A percentile compares a stretch with the other conserved stretches of the same genome.
phyloP scores from a whole-genome alignment of 805 yeast species.

The Kockiozyma suomiensis region DNA sequence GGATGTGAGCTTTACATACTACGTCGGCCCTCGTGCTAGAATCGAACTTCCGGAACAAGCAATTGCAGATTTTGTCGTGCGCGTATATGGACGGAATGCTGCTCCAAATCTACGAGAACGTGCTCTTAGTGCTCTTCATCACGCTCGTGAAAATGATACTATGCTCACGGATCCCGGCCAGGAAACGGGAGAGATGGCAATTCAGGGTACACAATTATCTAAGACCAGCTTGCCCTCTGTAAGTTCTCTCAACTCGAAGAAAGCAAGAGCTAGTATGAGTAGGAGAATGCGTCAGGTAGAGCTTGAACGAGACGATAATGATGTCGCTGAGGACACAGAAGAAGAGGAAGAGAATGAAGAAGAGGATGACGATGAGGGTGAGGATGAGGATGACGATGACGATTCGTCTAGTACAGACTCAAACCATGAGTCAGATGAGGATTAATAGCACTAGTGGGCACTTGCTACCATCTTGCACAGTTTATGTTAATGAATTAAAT shows the following conservation, averaged over 20 bases:
- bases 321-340: too few species aligned
- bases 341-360: background rate
- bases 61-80: constrained; percentile 18
- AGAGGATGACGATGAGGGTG: background rate
- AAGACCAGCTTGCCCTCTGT: constrained; percentile 5
- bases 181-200: background rate
- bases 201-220: constrained; percentile 2
- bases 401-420: constrained; percentile 10
- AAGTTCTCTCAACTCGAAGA: constrained; percentile 3
- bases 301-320: constrained; percentile 25
- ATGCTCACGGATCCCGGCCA: background rate
- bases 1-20: constrained; percentile 22
- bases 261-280: background rate
- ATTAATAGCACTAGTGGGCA: too few species aligned
- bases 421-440: background rate
- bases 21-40: constrained; percentile 30
- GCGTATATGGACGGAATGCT: constrained; percentile 18
- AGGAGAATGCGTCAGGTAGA: constrained; percentile 16
- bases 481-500: too few species aligned
- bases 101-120: constrained; percentile 15
- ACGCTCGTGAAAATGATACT: constrained; percentile 10
- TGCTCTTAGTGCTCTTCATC: constrained; percentile 14
- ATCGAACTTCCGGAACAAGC: constrained; percentile 21
- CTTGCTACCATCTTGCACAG: too few species aligned
- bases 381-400: constrained; percentile 14